Evolutionary conservation across 2,329 filamentous ascomycete genomes (phyloP).

Genomic region (Botryosphaeria dothidea): DNA sequence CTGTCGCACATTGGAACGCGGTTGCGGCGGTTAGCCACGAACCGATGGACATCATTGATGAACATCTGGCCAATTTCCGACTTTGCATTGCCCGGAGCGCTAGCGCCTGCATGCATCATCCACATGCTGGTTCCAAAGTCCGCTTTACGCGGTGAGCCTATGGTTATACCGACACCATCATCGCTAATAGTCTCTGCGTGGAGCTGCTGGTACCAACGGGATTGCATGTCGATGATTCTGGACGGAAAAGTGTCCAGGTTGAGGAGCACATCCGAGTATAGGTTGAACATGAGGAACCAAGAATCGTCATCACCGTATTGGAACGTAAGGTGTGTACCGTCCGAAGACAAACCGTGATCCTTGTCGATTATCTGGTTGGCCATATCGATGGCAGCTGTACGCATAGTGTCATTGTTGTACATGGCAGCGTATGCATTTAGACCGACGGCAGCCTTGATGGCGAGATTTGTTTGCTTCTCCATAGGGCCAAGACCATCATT

Average conservation of each 20-base stretch:
- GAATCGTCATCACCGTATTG: constrained; percentile 37
- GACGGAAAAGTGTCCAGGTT: constrained; percentile 39
- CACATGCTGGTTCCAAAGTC: constrained; percentile 47
- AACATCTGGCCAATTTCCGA: constrained; percentile 27
- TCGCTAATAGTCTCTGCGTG: constrained; percentile 25
- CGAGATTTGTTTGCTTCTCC: constrained; percentile 48
- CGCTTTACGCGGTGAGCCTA: constrained; percentile 33
- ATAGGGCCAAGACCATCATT: constrained; percentile 45
- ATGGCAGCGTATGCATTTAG: constrained; percentile 48
- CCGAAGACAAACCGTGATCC: constrained; percentile 19
- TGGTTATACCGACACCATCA: constrained; percentile 29
- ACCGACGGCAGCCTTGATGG: constrained; percentile 49
- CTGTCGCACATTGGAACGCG: constrained; percentile 46
- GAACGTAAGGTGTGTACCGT: constrained; percentile 39
- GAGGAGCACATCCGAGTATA: constrained; percentile 44
- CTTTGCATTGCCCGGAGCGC: not conserved
- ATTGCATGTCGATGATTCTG: constrained; percentile 38
- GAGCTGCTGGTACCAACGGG: constrained; percentile 35
- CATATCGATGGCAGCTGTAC: not conserved
- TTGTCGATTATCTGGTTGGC: not conserved
- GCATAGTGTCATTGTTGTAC: constrained; percentile 28
- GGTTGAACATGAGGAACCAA: constrained; percentile 44
- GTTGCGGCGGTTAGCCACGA: constrained; percentile 44
- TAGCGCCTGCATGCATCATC: constrained; percentile 44
- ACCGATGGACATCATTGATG: constrained; percentile 43